Percentiles rank a stretch among this genome's conserved stretches.
Conservation (phyloP, 2,329 filamentous ascomycete genomes). For the Blastomyces parvus region DNA sequence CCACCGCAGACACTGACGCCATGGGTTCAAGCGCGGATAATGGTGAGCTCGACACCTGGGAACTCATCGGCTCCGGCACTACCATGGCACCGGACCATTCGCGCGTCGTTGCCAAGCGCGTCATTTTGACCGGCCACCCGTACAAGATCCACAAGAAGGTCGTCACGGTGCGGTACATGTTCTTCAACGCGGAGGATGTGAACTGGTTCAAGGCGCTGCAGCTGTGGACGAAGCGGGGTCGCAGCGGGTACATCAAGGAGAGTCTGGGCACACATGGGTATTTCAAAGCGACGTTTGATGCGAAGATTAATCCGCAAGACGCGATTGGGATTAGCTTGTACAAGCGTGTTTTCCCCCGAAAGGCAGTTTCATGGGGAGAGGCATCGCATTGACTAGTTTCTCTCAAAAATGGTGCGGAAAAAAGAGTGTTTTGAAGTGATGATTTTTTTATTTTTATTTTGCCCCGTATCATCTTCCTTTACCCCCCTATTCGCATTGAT, state of each 20-base stretch:
- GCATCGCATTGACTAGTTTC: conserved; percentile 3
- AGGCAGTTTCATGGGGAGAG: conserved; percentile 44
- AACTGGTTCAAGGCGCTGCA: conserved; percentile 96
- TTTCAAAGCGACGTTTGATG: conserved; percentile 98
- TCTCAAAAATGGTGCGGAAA: neutral
- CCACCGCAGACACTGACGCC: conserved; percentile 29
- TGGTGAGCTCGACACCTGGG: conserved; percentile 24
- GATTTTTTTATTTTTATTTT: neutral
- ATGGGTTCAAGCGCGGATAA: conserved; percentile 38
- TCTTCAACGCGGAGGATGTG: conserved; percentile 93
- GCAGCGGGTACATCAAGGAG: conserved; percentile 90
- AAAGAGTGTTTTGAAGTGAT: neutral
- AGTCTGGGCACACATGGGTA: conserved; percentile 95
- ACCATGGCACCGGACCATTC: conserved; percentile 63
- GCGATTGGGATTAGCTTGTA: conserved; percentile 83
- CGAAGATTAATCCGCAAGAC: conserved; percentile 90
- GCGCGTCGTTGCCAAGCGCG: conserved; percentile 84
- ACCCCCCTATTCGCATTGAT: neutral
- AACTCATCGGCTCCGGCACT: conserved; percentile 78
- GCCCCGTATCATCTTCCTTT: neutral
- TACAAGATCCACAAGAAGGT: conserved; percentile 98
- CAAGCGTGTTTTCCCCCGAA: conserved; percentile 73
- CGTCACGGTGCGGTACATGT: conserved; percentile 98
- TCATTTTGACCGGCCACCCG: conserved; percentile 88
- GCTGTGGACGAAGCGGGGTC: conserved; percentile 82